Evolutionary conservation across 169 alveolate genomes (phyloP), one percentile per base, ranked within the genome.

Genomic region (Plasmodium knowlesi): DNA sequence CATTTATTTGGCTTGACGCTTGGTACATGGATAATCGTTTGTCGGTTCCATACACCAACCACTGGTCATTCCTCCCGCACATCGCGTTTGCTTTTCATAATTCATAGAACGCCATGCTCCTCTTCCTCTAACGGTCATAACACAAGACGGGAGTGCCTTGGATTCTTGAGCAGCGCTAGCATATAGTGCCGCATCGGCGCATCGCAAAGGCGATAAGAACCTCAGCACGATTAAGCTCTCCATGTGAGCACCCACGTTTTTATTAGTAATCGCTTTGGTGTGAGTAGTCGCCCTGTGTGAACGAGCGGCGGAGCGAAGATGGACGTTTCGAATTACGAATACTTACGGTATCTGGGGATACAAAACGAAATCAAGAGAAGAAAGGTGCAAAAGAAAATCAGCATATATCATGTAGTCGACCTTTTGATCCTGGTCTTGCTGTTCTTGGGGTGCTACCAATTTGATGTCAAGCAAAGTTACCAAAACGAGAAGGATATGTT

Each of bases 251-350:
- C 0, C 54, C 54, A 4, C 54, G 0, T 43, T 3, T 12, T 16
- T 43, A 1, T 1, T 32, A 32, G n/a, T 43, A 43, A 43, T n/a
- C 54, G n/a, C 61, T 14, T 1, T 14, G 22, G 5, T 50, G 19
- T 14, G 22, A 0, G 22, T 14, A 50, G 14, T 16, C 61, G 22
- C 61, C 61, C 30, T 39, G 16, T 28, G 16, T 30, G 37, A 61
- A 61, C 34, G 74, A 67, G 37, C 37, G 14, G 76, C n/a, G n/a
- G 76, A 67, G n/a, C 30, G 19, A 88, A 88, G 82, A 88, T 88
- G 94, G 83, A 88, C 72, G 83, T 88, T 2, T 50, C 90, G 10
- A 88, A 79, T 28, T 88, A 88, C 16, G 94, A 88, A 28, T 88
- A 88, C 22, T 32, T 88, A 32, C 61, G 94, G 34, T 39, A 78